Conservation (phyloP, 306 rosid species). For the Hippophae gyantsensis region DNA sequence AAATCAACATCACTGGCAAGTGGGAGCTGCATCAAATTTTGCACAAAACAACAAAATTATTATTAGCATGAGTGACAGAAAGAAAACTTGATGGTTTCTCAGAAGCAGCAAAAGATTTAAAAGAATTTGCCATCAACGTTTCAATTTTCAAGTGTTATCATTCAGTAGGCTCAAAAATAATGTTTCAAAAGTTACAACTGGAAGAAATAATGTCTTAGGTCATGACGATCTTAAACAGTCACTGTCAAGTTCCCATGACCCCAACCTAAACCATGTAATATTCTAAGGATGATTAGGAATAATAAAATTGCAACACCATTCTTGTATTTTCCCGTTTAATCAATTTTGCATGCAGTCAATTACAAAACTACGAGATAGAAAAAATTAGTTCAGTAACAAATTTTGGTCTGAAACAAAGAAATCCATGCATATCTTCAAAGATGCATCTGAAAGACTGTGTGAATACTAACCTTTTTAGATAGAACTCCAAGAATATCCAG, state of each 20-base stretch:
- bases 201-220: too few species aligned
- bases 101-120: neutral
- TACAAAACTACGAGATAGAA: neutral
- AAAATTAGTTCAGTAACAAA: neutral
- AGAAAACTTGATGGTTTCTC: neutral
- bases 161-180: too few species aligned
- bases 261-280: too few species aligned
- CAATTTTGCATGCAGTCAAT: too few species aligned
- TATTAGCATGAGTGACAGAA: neutral
- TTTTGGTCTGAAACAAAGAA: neutral
- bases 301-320: too few species aligned
- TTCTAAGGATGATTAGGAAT: too few species aligned
- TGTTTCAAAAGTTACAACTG: too few species aligned
- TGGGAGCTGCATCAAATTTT: slow-evolving; percentile 46
- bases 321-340: too few species aligned
- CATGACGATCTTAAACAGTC: too few species aligned
- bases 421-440: slow-evolving; percentile 4
- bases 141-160: too few species aligned
- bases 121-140: too few species aligned
- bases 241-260: too few species aligned
- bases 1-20: slow-evolving; percentile 62
- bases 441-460: slow-evolving; percentile 6
- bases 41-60: neutral
- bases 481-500: slow-evolving; percentile 79
- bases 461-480: slow-evolving; percentile 60